A percentile compares a stretch with the other conserved stretches of the same genome.
Evolutionary conservation across 768 basidiomycete genomes (phyloP).

Genomic region (Hypsizygus marmoreus): DNA sequence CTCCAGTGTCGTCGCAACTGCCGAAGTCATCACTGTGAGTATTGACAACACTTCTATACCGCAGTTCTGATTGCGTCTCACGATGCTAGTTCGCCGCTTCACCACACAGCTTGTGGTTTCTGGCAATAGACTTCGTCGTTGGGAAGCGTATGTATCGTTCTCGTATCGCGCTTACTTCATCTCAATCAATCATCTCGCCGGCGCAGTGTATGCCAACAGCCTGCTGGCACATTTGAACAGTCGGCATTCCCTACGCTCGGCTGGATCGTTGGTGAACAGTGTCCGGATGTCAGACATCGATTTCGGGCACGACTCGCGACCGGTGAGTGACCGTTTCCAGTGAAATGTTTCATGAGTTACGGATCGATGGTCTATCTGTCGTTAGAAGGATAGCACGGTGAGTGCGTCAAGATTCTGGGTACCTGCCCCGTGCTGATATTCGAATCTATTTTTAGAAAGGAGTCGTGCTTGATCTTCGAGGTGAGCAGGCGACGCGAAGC

Average conservation of each 20-base stretch:
- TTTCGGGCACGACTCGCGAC: slow-evolving; percentile 7
- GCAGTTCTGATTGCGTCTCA: background rate
- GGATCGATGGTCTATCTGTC: background rate
- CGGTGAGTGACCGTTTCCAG: no score
- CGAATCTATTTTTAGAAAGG: slow-evolving; percentile 1
- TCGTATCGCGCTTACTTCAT: background rate
- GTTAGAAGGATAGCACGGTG: background rate
- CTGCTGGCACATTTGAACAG: slow-evolving; percentile 46
- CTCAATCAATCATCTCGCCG: background rate
- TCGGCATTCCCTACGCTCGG: slow-evolving; percentile 24
- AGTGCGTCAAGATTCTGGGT: background rate
- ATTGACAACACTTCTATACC: background rate
- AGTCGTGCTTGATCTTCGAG: slow-evolving; percentile 1
- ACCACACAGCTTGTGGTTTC: slow-evolving; percentile 36
- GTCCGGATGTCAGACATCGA: slow-evolving; percentile 17
- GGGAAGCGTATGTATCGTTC: slow-evolving; percentile 41
- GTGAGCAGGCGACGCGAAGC: background rate
- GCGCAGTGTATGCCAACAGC: slow-evolving; percentile 48
- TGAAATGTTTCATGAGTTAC: background rate
- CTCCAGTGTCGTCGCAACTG: slow-evolving; percentile 33
- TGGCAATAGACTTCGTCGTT: slow-evolving; percentile 45
- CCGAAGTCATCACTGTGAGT: slow-evolving; percentile 40
- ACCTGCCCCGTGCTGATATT: no score
- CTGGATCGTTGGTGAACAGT: slow-evolving; percentile 1
- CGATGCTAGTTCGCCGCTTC: slow-evolving; percentile 26